Evolutionary conservation across 495 filamentous ascomycete genomes (phyloP), one percentile per base, ranked within the genome.

Genomic region (Aspergillus saccharolyticus): DNA sequence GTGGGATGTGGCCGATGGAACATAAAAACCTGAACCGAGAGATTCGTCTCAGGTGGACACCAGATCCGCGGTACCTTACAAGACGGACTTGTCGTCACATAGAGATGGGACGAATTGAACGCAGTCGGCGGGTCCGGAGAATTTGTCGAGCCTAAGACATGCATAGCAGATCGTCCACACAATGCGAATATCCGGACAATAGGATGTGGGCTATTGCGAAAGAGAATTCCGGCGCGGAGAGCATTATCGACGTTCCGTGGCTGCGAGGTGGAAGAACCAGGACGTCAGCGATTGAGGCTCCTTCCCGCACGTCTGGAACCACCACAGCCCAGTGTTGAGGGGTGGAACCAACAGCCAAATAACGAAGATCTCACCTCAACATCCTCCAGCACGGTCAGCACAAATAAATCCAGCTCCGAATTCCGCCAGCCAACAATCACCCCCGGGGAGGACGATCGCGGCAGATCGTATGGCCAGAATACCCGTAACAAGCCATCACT

Each of bases 391-490:
- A 97, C 84, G 10, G 91, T 85, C 54, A 97, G 81, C 22, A 97
- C 91, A 63, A 97, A 87, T 28, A 97, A 73, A 74, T 99, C 94
- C 50, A 90, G 75, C 57, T 86, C 87, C 39, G 92, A 96, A 66
- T 99, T 99, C 59, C 89, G 81, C 90, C 91, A 99, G 59, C 94
- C 94, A 18, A 99, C 89, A 56, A 99, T 84, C 46, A 95, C 87
- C 8, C 95, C 95, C 33, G 87, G 81, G 19, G 79, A 75, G 52
- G 84, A 85, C 20, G 81, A 87, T 66, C 85, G 83, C 21, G 85
- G 78, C 42, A 89, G 84, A 76, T 97, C 91, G 58, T 87, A 86
- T 59, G 94, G 94, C 94, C 94, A 99, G 74, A 99, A 97, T 77
- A 99, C 84, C 72, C 94, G 88, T 84, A 97, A 88, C 79, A 97